phyloP scores from a whole-genome alignment of 192 early-diverging fungal species.

The Oehlia diaphana region DNA sequence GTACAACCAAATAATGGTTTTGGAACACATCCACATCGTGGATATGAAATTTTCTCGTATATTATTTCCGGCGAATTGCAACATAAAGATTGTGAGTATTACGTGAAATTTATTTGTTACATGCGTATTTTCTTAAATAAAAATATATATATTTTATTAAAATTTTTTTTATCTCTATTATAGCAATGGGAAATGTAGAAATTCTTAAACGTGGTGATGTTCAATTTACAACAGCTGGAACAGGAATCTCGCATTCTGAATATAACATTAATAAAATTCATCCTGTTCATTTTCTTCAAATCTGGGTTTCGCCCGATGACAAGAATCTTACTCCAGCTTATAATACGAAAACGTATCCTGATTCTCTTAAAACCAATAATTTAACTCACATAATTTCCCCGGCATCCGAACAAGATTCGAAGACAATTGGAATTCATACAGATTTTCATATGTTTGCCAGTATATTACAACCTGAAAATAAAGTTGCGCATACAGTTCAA shows the following conservation, averaged over 20 bases:
- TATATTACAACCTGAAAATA: constrained; percentile 23
- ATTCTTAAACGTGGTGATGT: constrained; percentile 37
- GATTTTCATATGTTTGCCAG: constrained; percentile 34
- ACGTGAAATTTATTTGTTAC: neutral
- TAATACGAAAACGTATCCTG: constrained; percentile 27
- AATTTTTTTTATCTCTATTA: neutral
- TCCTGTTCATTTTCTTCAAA: constrained; percentile 40
- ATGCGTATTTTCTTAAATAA: no score
- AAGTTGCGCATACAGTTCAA: constrained; percentile 11
- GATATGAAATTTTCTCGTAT: constrained; percentile 49
- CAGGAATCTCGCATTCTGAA: constrained; percentile 44
- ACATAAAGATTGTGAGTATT: constrained; percentile 42
- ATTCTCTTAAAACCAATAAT: constrained; percentile 20
- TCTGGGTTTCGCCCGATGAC: constrained; percentile 31
- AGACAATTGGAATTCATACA: constrained; percentile 27
- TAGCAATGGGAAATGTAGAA: constrained; percentile 45
- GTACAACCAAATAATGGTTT: constrained; percentile 40
- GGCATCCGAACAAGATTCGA: neutral
- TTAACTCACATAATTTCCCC: constrained; percentile 21
- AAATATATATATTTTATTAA: neutral
- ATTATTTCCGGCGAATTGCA: constrained; percentile 41
- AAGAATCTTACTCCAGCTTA: constrained; percentile 8
- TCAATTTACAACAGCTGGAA: constrained; percentile 48
- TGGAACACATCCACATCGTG: constrained; percentile 41
- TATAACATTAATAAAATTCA: constrained; percentile 28